Evolutionary conservation across 352 stramenopile genomes (phyloP).

Genomic region (Elongisporangium senticosum): DNA sequence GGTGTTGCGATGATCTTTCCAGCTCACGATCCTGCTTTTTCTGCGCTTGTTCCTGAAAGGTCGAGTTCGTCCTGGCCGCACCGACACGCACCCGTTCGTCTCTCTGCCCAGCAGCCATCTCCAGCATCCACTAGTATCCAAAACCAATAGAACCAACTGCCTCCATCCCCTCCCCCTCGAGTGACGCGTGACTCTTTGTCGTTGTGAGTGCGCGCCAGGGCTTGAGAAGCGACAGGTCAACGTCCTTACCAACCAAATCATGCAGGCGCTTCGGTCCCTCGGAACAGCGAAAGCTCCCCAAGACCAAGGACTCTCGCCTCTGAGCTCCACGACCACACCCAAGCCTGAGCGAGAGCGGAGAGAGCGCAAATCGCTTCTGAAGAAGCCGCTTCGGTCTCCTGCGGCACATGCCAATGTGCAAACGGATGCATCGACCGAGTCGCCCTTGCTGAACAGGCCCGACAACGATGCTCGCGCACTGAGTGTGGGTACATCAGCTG

Average conservation of each 20-base stretch:
- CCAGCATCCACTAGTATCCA: neutral
- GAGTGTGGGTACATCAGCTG: neutral
- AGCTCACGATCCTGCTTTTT: conserved; percentile 2
- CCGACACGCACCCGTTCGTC: conserved; percentile 55
- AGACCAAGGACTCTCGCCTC: neutral
- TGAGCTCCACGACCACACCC: neutral
- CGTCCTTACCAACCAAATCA: neutral
- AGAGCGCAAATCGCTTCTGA: conserved; percentile 15
- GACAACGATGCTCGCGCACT: conserved; percentile 7
- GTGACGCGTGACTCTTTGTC: neutral
- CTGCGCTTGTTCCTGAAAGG: conserved; percentile 17
- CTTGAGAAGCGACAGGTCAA: neutral
- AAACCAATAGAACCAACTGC: neutral
- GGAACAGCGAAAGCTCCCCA: neutral
- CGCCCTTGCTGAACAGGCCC: conserved; percentile 25
- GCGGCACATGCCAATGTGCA: neutral
- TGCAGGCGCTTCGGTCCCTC: neutral
- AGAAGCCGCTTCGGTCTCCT: conserved; percentile 4
- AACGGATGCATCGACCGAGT: conserved; percentile 23
- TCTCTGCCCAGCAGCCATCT: conserved; percentile 45
- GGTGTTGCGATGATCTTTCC: neutral
- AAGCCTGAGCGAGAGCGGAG: conserved; percentile 1
- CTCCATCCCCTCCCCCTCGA: neutral
- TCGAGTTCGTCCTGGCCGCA: conserved; percentile 61
- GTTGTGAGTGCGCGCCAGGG: neutral